Percentiles rank a stretch among this genome's conserved stretches.
These are phyloP conservation scores for Forsythia suspensa DNA, from an alignment of 257 asterid genomes.

Conservation along the genomic window DNA sequence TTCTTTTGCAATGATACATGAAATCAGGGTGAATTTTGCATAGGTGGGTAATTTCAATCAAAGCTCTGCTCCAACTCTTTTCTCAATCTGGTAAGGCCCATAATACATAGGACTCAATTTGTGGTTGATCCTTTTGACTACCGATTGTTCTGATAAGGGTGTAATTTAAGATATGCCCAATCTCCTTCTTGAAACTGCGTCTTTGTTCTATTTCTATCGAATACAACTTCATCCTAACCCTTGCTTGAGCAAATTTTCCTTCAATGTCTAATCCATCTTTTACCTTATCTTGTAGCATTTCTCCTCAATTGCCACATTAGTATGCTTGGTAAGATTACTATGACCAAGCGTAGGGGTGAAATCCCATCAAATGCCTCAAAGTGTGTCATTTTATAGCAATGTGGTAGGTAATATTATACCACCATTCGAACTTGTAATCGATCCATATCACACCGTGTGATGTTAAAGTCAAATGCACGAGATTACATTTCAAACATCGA, in stretches of 20 bases:
- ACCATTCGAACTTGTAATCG: no score
- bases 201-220: neutral
- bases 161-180: neutral
- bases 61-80: neutral
- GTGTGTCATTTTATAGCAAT: no score
- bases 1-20: constrained; percentile 1
- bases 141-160: neutral
- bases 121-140: neutral
- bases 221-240: no score
- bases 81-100: neutral
- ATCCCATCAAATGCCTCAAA: neutral
- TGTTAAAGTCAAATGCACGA: no score
- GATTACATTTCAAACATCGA: no score
- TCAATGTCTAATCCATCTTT: neutral
- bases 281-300: neutral
- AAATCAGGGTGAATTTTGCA: neutral
- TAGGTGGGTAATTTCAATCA: neutral
- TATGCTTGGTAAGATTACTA: neutral
- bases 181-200: neutral
- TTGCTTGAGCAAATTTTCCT: no score
- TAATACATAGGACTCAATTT: neutral
- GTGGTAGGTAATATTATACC: no score
- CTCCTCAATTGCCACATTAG: neutral
- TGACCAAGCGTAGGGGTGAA: neutral
- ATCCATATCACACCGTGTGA: no score